These are phyloP conservation scores for Grigorovia humatica DNA, from an alignment of 805 yeast genomes.

Conservation along the genomic window DNA sequence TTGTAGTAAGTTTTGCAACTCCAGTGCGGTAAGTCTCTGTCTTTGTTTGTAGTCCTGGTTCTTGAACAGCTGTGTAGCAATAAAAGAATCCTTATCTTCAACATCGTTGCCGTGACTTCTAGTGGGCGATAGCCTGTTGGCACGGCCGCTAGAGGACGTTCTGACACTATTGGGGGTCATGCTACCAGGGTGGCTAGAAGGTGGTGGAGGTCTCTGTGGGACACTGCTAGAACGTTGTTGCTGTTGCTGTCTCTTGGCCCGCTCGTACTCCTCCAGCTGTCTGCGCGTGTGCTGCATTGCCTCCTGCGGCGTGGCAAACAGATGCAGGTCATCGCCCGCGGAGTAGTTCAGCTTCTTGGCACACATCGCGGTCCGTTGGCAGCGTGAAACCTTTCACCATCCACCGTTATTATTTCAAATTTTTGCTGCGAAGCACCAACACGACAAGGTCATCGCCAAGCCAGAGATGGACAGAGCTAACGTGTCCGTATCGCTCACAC, in stretches of 20 bases:
- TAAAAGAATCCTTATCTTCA: background rate
- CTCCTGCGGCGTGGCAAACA: constrained; percentile 30
- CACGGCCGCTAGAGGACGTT: no score
- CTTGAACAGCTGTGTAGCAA: constrained; percentile 24
- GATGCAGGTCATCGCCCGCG: constrained; percentile 27
- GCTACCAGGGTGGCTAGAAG: background rate
- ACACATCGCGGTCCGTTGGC: constrained; percentile 19
- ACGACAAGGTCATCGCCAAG: background rate
- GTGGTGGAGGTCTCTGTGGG: background rate
- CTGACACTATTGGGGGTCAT: background rate
- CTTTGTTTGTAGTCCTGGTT: constrained; percentile 24
- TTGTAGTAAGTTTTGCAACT: constrained; percentile 26
- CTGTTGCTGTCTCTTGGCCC: constrained; percentile 15
- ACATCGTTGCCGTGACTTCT: background rate
- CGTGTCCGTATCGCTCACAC: constrained; percentile 40
- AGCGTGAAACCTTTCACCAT: background rate
- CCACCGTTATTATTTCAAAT: no score
- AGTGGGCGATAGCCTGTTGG: constrained; percentile 6
- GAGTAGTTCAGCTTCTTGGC: constrained; percentile 25
- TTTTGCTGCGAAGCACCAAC: no score
- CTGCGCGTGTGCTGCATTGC: constrained; percentile 24
- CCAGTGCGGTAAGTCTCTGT: constrained; percentile 27
- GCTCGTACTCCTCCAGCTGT: constrained; percentile 18
- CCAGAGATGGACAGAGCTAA: constrained; percentile 1
- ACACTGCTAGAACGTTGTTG: constrained; percentile 6